Conservation (phyloP, 805 yeast species). For the Kuraishia molischiana region DNA sequence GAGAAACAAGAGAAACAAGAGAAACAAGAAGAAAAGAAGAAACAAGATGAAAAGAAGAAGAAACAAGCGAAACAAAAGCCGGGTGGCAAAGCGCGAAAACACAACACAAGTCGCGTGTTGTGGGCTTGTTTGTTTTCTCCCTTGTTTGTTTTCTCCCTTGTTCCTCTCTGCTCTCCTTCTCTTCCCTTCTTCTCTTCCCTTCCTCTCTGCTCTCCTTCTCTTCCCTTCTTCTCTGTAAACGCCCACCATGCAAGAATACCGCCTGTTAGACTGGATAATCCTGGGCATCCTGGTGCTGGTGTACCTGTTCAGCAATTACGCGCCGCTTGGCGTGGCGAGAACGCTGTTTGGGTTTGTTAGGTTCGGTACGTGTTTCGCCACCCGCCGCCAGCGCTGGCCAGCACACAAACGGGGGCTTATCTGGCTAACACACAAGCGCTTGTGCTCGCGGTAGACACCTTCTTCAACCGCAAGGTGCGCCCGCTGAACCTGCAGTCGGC, state of each 20-base stretch:
- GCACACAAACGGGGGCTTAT: no score
- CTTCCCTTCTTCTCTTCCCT: conserved; percentile 10
- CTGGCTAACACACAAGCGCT: no score
- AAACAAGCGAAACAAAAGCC: no score
- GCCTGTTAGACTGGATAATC: not conserved
- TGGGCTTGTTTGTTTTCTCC: no score
- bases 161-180: conserved; percentile 4
- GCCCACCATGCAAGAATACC: conserved; percentile 2
- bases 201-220: conserved; percentile 3
- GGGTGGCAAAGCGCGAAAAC: no score
- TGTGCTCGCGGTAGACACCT: conserved; percentile 14
- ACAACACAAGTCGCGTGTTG: no score
- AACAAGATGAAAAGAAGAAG: no score
- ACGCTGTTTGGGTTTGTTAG: not conserved
- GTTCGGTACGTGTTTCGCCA: not conserved
- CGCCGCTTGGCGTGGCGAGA: not conserved
- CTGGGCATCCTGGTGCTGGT: conserved; percentile 4
- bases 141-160: not conserved
- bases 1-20: no score
- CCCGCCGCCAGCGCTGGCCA: no score
- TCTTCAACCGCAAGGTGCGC: conserved; percentile 18
- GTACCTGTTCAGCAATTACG: conserved; percentile 6
- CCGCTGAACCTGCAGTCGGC: conserved; percentile 19
- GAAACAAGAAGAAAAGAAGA: no score
- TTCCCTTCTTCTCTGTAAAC: conserved; percentile 9